A percentile compares a stretch with the other conserved stretches of the same genome.
Conservation (phyloP, 2,329 filamentous ascomycete genomes). For the Parasarocladium wereldwijsianum region DNA sequence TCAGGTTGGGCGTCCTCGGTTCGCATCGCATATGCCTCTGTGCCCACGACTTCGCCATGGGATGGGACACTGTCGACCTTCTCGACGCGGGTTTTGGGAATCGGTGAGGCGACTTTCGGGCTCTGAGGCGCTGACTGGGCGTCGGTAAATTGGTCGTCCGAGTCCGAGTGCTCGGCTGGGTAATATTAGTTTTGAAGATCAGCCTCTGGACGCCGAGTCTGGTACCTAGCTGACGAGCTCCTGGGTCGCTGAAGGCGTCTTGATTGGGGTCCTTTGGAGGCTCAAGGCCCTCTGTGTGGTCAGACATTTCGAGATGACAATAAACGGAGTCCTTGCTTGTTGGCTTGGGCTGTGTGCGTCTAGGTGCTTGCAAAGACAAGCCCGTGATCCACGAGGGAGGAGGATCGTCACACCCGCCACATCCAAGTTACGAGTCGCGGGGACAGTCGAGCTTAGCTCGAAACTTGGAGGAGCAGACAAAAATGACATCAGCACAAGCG, state of each 20-base stretch:
- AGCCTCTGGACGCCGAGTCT: conserved; percentile 3
- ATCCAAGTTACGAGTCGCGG: too few relatives aligned
- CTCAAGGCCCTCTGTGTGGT: conserved; percentile 15
- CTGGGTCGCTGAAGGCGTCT: conserved; percentile 41
- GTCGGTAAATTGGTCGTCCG: conserved; percentile 57
- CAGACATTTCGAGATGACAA: too few relatives aligned
- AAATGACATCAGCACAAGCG: too few relatives aligned
- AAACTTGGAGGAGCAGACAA: too few relatives aligned
- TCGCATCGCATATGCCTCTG: conserved; percentile 39
- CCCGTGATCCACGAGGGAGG: too few relatives aligned
- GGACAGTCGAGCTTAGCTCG: too few relatives aligned
- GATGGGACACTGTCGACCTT: conserved; percentile 35
- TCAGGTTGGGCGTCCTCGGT: conserved; percentile 44
- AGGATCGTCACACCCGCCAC: too few relatives aligned
- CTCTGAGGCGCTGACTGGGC: conserved; percentile 38
- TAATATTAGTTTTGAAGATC: conserved; percentile 11
- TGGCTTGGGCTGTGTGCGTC: too few relatives aligned
- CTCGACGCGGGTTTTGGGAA: conserved; percentile 44
- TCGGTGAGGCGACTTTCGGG: conserved; percentile 30
- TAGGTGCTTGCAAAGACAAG: too few relatives aligned
- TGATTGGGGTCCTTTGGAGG: conserved; percentile 17
- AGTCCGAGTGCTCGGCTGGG: conserved; percentile 40
- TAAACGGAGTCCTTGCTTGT: too few relatives aligned
- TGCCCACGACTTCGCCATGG: conserved; percentile 48
- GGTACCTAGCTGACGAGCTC: conserved; percentile 44